Base-by-base conservation (phyloP, 1,139 yeast genomes). In the Meyerozyma athensensis region DNA sequence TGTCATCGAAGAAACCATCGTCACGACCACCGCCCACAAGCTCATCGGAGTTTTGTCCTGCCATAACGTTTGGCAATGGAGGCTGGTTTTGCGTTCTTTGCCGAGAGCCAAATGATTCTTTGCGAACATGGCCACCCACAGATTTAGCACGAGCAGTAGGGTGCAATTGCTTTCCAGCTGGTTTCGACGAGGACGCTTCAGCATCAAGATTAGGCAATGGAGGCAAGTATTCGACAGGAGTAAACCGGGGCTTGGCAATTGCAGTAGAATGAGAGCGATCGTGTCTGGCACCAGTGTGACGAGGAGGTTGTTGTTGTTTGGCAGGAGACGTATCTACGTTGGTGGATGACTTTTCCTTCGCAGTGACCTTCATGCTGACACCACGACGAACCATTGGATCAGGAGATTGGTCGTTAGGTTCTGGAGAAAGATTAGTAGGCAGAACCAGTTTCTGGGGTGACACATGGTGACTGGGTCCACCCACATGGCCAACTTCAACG, bases 71-170 rank as follows among this genome's bases (percentile, higher is more conserved):
- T n/a, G 86, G 81, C 38, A 75, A 64, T 24, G 79, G 77, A 7
- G 79, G 81, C 30, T 63, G 68, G 35, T 58, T 57, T 23, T 65
- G 65, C 38, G 63, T 56, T 31, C 48, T 54, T 41, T 64, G 66
- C 13, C 39, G 41, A 3, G 42, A 30, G 13, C 42, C 36, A 48
- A 74, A 65, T 3, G 83, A 72, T 40, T 79, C 82, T 50, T 79
- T 81, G 49, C 87, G 75, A 24, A 77, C 74, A 56, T 86, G 94
- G 1, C 73, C 74, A 14, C 96, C 95, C 42, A 86, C 80, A 13
- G 95, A 84, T 54, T 86, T 86, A 4, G 96, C 95, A 50, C 96
- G 75, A 0, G 95, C 96, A 13, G 89, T 80, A 21, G 95, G 95
- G 58, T 86, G 96, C 50, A 74, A 46, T 23, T 4, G 21, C n/a